Percentiles rank a stretch among this genome's conserved stretches.
These are phyloP conservation scores for Claviceps monticola DNA, from an alignment of 2,329 filamentous ascomycete species.

Conservation along the genomic window DNA sequence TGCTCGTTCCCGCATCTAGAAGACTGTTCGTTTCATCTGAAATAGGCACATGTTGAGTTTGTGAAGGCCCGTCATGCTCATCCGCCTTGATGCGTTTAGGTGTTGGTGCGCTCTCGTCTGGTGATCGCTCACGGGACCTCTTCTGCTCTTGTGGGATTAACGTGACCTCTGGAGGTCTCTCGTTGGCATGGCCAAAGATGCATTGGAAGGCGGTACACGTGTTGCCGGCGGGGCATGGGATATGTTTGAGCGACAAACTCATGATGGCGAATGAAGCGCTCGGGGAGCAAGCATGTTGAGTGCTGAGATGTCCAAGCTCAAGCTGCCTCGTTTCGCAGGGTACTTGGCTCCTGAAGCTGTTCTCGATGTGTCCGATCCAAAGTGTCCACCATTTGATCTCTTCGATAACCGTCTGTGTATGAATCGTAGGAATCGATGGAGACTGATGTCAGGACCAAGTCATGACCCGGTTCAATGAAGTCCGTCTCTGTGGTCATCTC, in stretches of 20 bases:
- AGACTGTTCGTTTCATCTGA: not conserved
- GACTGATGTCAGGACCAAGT: not conserved
- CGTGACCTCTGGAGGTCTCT: slow-evolving; percentile 12
- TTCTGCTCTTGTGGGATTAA: not conserved
- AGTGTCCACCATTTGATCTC: not conserved
- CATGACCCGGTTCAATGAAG: not conserved
- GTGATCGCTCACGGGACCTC: not conserved
- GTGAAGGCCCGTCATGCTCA: slow-evolving; percentile 1
- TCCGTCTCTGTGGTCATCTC: no score
- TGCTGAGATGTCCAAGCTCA: not conserved
- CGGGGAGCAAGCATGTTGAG: not conserved
- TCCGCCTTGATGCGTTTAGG: slow-evolving; percentile 18
- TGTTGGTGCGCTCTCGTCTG: slow-evolving; percentile 14
- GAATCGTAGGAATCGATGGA: not conserved
- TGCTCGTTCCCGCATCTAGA: not conserved
- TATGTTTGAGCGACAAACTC: slow-evolving; percentile 31
- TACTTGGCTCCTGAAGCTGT: not conserved
- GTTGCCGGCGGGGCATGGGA: slow-evolving; percentile 36
- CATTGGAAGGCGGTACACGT: slow-evolving; percentile 35
- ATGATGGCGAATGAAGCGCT: slow-evolving; percentile 11
- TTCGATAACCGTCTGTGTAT: not conserved
- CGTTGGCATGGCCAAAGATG: slow-evolving; percentile 32
- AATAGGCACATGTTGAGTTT: not conserved
- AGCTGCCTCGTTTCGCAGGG: not conserved
- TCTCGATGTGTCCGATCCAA: not conserved